Conservation (phyloP, 257 asterid species). For the Orobanche coerulescens region DNA sequence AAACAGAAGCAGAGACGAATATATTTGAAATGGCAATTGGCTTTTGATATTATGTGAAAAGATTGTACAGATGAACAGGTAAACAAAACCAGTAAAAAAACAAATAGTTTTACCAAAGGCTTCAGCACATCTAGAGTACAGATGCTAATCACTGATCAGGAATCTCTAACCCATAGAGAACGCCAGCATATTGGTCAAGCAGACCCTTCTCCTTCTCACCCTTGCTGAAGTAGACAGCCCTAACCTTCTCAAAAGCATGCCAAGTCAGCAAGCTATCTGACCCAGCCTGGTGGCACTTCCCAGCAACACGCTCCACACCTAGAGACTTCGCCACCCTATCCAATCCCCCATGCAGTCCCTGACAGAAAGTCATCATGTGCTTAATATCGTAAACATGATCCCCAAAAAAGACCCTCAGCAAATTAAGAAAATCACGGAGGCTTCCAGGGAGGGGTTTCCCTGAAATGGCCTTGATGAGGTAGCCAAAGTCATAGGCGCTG, state of each 20-base stretch:
- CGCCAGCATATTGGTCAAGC: slow-evolving; percentile 52
- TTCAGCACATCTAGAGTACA: slow-evolving; percentile 25
- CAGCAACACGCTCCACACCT: slow-evolving; percentile 35
- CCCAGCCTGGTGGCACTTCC: slow-evolving; percentile 58
- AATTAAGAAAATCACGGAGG: slow-evolving; percentile 33
- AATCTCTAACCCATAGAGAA: slow-evolving; percentile 79
- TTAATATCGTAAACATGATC: slow-evolving; percentile 46
- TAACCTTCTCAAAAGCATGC: slow-evolving; percentile 47
- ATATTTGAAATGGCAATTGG: slow-evolving; percentile 18
- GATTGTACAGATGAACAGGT: slow-evolving; percentile 33
- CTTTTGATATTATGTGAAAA: slow-evolving; percentile 28
- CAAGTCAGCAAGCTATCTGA: slow-evolving; percentile 60
- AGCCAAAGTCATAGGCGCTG: slow-evolving; percentile 57
- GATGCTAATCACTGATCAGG: slow-evolving; percentile 32
- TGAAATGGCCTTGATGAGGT: slow-evolving; percentile 49
- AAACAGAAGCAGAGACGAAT: background rate
- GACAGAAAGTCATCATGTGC: slow-evolving; percentile 46
- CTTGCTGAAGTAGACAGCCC: slow-evolving; percentile 38
- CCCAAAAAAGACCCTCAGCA: slow-evolving; percentile 38
- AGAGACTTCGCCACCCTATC: slow-evolving; percentile 40
- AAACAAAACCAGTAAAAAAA: slow-evolving; percentile 20
- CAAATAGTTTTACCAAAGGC: background rate
- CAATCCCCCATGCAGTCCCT: slow-evolving; percentile 46
- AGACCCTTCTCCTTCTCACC: slow-evolving; percentile 28
- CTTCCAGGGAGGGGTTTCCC: slow-evolving; percentile 37